Evolutionary conservation across 306 rosid genomes (phyloP).

Genomic region (Rosa persica): DNA sequence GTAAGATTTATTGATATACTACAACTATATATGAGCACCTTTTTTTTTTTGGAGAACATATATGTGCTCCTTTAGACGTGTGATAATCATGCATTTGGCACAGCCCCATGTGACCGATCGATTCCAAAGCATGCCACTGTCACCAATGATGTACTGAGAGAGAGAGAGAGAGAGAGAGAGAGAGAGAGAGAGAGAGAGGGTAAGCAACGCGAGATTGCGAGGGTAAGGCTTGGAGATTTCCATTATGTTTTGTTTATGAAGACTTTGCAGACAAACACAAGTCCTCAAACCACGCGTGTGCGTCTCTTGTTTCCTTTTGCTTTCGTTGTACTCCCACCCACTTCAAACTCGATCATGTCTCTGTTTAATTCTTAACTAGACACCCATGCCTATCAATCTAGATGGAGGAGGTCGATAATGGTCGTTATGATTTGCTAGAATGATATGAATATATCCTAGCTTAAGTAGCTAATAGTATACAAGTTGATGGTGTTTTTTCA

Average conservation of each 20-base stretch:
- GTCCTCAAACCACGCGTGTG: constrained; percentile 22
- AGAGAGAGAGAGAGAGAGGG: background rate
- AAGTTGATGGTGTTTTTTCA: background rate
- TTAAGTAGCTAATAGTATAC: background rate
- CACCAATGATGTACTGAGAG: background rate
- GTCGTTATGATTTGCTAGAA: background rate
- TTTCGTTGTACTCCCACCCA: constrained; percentile 20
- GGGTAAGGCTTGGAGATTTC: background rate
- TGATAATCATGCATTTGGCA: constrained; percentile 6
- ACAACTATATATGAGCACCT: background rate
- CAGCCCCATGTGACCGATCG: background rate
- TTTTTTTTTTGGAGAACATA: background rate
- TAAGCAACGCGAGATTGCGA: no score
- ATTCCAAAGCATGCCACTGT: background rate
- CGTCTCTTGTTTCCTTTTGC: background rate
- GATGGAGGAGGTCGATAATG: constrained; percentile 3
- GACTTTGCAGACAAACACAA: constrained; percentile 17
- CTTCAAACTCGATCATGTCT: background rate
- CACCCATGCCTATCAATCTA: background rate
- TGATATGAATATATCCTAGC: constrained; percentile 3
- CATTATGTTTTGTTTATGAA: background rate
- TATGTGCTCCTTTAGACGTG: background rate
- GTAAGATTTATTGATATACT: background rate
- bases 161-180: background rate
- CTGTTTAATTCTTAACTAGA: background rate